Evolutionary conservation across 2,329 filamentous ascomycete species (phyloP), one percentile per base, ranked within the genome.

Genomic region (Chaetomium globosum): DNA sequence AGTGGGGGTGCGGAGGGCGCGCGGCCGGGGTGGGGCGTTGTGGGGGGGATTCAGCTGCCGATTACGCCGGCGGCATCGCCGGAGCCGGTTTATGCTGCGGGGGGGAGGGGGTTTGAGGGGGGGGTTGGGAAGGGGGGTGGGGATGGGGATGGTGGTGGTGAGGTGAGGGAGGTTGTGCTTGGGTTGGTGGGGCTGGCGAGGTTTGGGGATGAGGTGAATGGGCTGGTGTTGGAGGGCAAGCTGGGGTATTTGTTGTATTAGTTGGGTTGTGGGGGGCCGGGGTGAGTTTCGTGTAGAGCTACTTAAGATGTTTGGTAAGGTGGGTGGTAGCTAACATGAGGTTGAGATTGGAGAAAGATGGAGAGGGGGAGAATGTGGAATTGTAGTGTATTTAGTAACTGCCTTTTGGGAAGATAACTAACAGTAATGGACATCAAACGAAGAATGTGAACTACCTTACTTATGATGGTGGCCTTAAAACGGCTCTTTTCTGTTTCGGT

Each of bases 171-270:
- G 49, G 61, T 67, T 49, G 65, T 74, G n/a, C 65, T 62, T 13
- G 65, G 59, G 52, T 43, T 67, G 61, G 73, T 62, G 33, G 72
- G 31, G 57, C 54, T 67, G 55, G 65, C 56, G 46, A 59, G 58
- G 30, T 23, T 73, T 43, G 69, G 59, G 43, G 67, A 68, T 6
- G 63, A 55, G 1, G 67, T 76, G 8, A 55, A 67, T 10, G 75
- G 74, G 23, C 33, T 77, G 65, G 68, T 71, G 13, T 63, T 76
- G 64, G 72, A 74, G 65, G 74, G 73, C 52, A 67, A 63, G n/a
- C 64, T 73, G 21, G 74, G 75, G 16, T 75, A 73, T 65, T 51
- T 33, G 33, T 6, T 46, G 21, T 67, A 65, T 58, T 66, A 31
- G 46, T 4, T 26, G 4, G 26, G 26, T 31, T 1, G 31, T 31